phyloP scores from a whole-genome alignment of 78 protist genomes.

The Dictyostelium brefeldianum region DNA sequence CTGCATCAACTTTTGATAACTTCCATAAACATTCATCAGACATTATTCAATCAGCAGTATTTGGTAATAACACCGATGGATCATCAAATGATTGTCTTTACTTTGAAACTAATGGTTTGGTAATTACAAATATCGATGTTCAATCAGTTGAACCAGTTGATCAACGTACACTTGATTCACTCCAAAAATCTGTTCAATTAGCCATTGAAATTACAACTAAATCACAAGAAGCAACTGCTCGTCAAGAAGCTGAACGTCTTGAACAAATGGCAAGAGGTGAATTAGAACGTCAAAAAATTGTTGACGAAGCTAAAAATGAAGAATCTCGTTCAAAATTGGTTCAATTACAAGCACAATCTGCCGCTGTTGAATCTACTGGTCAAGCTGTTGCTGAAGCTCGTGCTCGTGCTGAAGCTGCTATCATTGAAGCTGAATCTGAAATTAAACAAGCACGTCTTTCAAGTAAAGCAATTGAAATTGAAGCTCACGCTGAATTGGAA shows the following conservation, averaged over 20 bases:
- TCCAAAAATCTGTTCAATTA: slow-evolving; percentile 92
- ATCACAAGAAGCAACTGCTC: slow-evolving; percentile 93
- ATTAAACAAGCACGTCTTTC: slow-evolving; percentile 86
- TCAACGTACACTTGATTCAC: slow-evolving; percentile 89
- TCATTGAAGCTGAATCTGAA: slow-evolving; percentile 84
- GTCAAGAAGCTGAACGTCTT: slow-evolving; percentile 90
- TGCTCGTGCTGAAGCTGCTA: slow-evolving; percentile 87
- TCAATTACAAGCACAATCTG: slow-evolving; percentile 87
- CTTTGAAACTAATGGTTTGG: slow-evolving; percentile 85
- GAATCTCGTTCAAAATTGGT: slow-evolving; percentile 80
- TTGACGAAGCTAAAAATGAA: slow-evolving; percentile 87
- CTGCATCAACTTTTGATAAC: slow-evolving; percentile 85
- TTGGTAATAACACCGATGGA: slow-evolving; percentile 78
- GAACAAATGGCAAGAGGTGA: slow-evolving; percentile 92
- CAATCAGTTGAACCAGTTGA: slow-evolving; percentile 95
- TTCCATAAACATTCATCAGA: slow-evolving; percentile 89
- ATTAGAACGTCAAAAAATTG: slow-evolving; percentile 89
- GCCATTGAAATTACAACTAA: slow-evolving; percentile 95
- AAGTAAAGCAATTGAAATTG: slow-evolving; percentile 77
- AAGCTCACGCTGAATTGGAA: slow-evolving; percentile 68
- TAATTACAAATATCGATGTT: slow-evolving; percentile 91
- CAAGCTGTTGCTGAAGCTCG: slow-evolving; percentile 90
- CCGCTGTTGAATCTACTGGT: slow-evolving; percentile 90
- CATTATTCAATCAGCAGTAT: slow-evolving; percentile 90
- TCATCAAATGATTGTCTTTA: slow-evolving; percentile 30